These are phyloP conservation scores for Clavispora santaluciae DNA, from an alignment of 805 yeast species.

Conservation along the genomic window DNA sequence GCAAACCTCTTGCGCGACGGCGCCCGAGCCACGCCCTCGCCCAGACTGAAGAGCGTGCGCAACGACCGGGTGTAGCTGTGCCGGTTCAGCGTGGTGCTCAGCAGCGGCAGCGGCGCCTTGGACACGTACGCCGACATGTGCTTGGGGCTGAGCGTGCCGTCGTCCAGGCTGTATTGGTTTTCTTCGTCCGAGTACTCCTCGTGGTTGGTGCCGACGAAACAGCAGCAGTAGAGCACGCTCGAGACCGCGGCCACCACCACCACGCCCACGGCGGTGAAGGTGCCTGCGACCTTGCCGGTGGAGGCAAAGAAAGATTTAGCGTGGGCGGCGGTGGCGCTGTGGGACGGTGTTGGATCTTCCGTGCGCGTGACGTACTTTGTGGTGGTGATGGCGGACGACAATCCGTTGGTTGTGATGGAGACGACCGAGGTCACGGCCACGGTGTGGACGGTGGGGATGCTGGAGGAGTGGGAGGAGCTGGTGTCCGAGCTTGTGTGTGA, in stretches of 20 bases:
- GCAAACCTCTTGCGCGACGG: constrained; percentile 24
- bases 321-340: constrained; percentile 3
- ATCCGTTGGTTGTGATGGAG: constrained; percentile 31
- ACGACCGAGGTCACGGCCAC: constrained; percentile 20
- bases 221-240: constrained; percentile 41
- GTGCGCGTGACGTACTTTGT: constrained; percentile 22
- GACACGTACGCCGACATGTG: constrained; percentile 9
- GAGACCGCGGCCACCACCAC: constrained; percentile 44
- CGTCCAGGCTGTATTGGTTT: constrained; percentile 33
- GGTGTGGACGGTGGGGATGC: constrained; percentile 2
- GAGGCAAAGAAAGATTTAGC: constrained; percentile 52
- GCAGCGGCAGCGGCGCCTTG: constrained; percentile 7
- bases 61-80: constrained; percentile 34
- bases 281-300: constrained; percentile 80
- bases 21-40: constrained; percentile 17
- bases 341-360: constrained; percentile 8
- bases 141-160: constrained; percentile 19
- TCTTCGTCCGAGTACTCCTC: constrained; percentile 37
- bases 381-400: constrained; percentile 17
- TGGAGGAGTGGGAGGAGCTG: constrained; percentile 15
- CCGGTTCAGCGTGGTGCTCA: constrained; percentile 20
- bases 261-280: constrained; percentile 74
- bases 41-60: constrained; percentile 19
- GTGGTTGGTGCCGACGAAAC: constrained; percentile 13
- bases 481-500: too few relatives aligned